These are phyloP conservation scores for Cryptosporidium muris DNA, from an alignment of 169 alveolate genomes.

Conservation along the genomic window DNA sequence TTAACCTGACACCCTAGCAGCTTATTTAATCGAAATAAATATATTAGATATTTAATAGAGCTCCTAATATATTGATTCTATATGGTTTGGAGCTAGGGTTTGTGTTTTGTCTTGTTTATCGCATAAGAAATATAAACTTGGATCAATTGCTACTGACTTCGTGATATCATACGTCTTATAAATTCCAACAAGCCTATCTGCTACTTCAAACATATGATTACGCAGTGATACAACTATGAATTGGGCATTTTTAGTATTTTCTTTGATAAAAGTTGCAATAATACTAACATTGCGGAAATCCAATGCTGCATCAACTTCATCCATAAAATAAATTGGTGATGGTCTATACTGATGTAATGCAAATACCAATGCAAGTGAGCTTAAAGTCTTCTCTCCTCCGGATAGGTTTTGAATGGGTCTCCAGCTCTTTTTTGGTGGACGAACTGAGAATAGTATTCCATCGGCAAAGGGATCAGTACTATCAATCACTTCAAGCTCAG, in stretches of 20 bases:
- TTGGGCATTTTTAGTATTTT: slow-evolving; percentile 95
- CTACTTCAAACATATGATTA: slow-evolving; percentile 94
- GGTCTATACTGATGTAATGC: slow-evolving; percentile 99
- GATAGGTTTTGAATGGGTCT: slow-evolving; percentile 93
- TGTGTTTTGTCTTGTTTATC: neutral
- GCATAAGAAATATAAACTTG: slow-evolving; percentile 70
- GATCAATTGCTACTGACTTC: slow-evolving; percentile 85
- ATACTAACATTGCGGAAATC: slow-evolving; percentile 95
- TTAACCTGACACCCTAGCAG: too few species aligned
- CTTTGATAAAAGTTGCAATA: slow-evolving; percentile 89
- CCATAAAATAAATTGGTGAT: slow-evolving; percentile 98
- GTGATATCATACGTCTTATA: slow-evolving; percentile 92
- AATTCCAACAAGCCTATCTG: slow-evolving; percentile 92
- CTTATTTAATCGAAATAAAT: too few species aligned
- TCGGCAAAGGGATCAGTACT: slow-evolving; percentile 96
- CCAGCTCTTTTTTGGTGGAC: slow-evolving; percentile 98
- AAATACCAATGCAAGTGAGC: slow-evolving; percentile 95
- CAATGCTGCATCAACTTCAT: slow-evolving; percentile 99
- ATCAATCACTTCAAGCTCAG: slow-evolving; percentile 96
- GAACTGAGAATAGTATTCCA: slow-evolving; percentile 95
- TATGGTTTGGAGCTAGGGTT: neutral
- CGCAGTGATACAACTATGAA: slow-evolving; percentile 96
- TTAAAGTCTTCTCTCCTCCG: slow-evolving; percentile 98
- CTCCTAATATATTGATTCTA: neutral
- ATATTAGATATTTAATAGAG: too few species aligned